Evolutionary conservation across 371 early-diverging fungal genomes (phyloP).

Genomic region (Saksenaea oblongispora): DNA sequence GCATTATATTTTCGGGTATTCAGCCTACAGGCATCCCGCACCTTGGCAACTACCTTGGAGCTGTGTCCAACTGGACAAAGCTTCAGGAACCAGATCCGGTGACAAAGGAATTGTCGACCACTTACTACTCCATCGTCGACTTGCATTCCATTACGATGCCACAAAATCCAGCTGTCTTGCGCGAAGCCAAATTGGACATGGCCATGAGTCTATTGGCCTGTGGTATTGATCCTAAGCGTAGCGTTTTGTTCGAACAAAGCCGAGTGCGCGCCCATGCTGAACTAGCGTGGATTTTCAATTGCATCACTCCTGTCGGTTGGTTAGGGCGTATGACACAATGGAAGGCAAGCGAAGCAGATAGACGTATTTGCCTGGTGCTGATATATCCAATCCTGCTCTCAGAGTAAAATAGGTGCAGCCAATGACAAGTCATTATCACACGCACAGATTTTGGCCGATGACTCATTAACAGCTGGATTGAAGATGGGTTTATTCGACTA

Average conservation of each 20-base stretch:
- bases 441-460: slow-evolving; percentile 49
- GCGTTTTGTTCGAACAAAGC: slow-evolving; percentile 81
- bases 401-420: slow-evolving; percentile 50
- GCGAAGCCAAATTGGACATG: slow-evolving; percentile 68
- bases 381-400: background rate
- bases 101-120: slow-evolving; percentile 25
- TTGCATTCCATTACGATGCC: slow-evolving; percentile 91
- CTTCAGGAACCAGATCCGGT: slow-evolving; percentile 64
- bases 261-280: slow-evolving; percentile 80
- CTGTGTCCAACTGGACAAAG: slow-evolving; percentile 82
- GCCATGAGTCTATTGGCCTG: slow-evolving; percentile 80
- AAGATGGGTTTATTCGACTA: slow-evolving; percentile 87
- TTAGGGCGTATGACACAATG: slow-evolving; percentile 95
- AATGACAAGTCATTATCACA: slow-evolving; percentile 24
- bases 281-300: slow-evolving; percentile 85
- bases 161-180: slow-evolving; percentile 66
- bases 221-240: slow-evolving; percentile 81
- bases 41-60: slow-evolving; percentile 95
- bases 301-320: slow-evolving; percentile 86
- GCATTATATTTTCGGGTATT: slow-evolving; percentile 78
- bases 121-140: slow-evolving; percentile 83
- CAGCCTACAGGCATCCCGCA: slow-evolving; percentile 95
- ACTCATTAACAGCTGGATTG: slow-evolving; percentile 51
- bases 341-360: slow-evolving; percentile 59
- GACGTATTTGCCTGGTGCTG: background rate